Base-by-base conservation (phyloP, 805 yeast species). In the Pichia rugopelliculosa region DNA sequence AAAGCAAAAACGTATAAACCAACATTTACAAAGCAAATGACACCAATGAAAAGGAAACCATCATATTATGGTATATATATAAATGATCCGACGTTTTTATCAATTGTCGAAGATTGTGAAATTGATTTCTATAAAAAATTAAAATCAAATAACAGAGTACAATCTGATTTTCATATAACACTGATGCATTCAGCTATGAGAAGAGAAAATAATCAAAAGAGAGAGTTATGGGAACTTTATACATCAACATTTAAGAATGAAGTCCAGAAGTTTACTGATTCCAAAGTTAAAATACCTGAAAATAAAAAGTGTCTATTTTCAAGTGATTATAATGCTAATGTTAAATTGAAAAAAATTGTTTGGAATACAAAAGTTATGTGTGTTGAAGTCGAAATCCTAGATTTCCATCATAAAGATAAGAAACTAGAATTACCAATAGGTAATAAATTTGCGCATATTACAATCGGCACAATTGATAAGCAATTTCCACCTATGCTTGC, bases 81-180 rank as follows among this genome's bases (percentile, higher is more conserved):
- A 1, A 56, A 56, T 3, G 57, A 64, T 20, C 40, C 12, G 26
- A 25, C 17, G 22, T 17, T 23, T 8, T 5, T 43, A 20, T 34
- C 39, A 13, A n/a, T 22, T n/a, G 17, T 45, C 24, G 26, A 21
- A 9, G 20, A 39, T 21, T 30, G 21, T 8, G 23, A 38, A 5
- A 42, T 48, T 18, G 45, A 41, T 24, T 46, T 47, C 30, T 34
- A 30, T 3, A 23, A 30, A 6, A 41, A 41, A 18, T 48, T 77
- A 12, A 53, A 66, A 30, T 45, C 58, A 1, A 46, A 42, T 0
- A 58, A 62, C 1, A 63, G 80, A 30, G 60, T 82, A 1, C 87
- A 80, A 53, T 44, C 59, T 0, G 70, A 70, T 25, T 81, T 85
- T 54, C 95, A 87, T 58, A 75, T 86, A 3, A 87, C 95, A 0